Base-by-base conservation (phyloP, 371 early-diverging fungal genomes). In the Zopfochytrium polystomum region DNA sequence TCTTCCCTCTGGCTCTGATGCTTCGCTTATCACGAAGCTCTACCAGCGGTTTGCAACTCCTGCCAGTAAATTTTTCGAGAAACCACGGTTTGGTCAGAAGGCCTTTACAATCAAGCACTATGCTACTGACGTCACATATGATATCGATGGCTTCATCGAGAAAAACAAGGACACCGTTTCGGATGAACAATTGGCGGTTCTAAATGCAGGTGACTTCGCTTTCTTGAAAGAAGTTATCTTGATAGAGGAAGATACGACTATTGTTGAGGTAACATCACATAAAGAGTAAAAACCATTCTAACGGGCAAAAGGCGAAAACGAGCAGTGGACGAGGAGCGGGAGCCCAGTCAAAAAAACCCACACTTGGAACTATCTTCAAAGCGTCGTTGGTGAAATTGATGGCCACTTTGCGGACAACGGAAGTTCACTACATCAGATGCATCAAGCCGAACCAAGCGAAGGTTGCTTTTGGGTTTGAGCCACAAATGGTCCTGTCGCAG, bases 151-250 rank as follows among this genome's bases (percentile, higher is more conserved):
- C 13, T 99, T 99, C 79, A 82, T 99, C 29, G 93, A 95, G 57
- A 99, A 99, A 81, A 99, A 99, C 80, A 93, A 92, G 78, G 99
- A 99, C 78, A 93, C 96, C 18, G 93, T 97, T 18, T 91, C 94
- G 29, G 98, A 96, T 55, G 96, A 98, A 72, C 80, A 90, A 33
- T 72, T 93, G 48, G 80, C 76, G 20, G 60, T 90, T 33, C 75
- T 96, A 52, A 86, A 87, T 62, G 83, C 75, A 33, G 79, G 87
- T 7, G 78, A 85, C 23, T 87, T 87, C 58, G 80, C 78, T 23
- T 91, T 95, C 67, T 74, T 95, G 62, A 82, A 82, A 25, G 90
- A 91, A 47, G 87, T 92, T 65, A 57, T 74, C 45, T 52, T 46
- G 18, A 42, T 53, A 11, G 61, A 60, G 31, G 61, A 32, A 3